A percentile compares a stretch with the other conserved stretches of the same genome.
Evolutionary conservation across 2,329 filamentous ascomycete species (phyloP).

Genomic region (Chrysoporthe cubensis): DNA sequence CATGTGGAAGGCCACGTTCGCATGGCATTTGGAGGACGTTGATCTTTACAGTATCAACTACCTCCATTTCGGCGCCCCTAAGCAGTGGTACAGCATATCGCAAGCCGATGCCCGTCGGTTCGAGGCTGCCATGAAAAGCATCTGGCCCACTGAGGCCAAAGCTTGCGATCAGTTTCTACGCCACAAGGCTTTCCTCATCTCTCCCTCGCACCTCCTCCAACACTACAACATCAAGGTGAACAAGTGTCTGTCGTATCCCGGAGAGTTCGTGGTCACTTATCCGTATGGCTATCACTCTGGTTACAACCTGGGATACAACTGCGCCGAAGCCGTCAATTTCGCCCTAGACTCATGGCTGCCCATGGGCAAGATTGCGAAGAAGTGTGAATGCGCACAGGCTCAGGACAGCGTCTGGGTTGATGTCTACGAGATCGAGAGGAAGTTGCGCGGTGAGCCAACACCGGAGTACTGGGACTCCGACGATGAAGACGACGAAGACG

Average conservation of each 20-base stretch:
- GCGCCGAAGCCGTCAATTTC: slow-evolving; percentile 98
- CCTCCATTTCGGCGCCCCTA: slow-evolving; percentile 96
- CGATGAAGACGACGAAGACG: slow-evolving; percentile 69
- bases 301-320: slow-evolving; percentile 98
- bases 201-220: slow-evolving; percentile 81
- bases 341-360: slow-evolving; percentile 93
- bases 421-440: slow-evolving; percentile 93
- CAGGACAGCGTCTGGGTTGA: slow-evolving; percentile 99
- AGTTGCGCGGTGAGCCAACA: slow-evolving; percentile 85
- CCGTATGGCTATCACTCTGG: slow-evolving; percentile 98
- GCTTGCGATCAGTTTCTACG: slow-evolving; percentile 94
- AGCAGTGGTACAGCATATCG: slow-evolving; percentile 99
- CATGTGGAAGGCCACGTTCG: slow-evolving; percentile 99
- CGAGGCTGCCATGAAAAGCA: slow-evolving; percentile 90
- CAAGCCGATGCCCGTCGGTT: slow-evolving; percentile 93
- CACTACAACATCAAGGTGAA: slow-evolving; percentile 97
- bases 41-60: slow-evolving; percentile 99
- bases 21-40: slow-evolving; percentile 98
- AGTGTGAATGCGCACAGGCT: slow-evolving; percentile 92
- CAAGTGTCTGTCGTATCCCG: slow-evolving; percentile 91
- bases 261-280: slow-evolving; percentile 98
- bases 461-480: slow-evolving; percentile 77
- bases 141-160: slow-evolving; percentile 95
- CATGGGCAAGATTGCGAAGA: slow-evolving; percentile 93
- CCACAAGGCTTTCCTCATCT: slow-evolving; percentile 97